A percentile compares a stretch with the other conserved stretches of the same genome.
phyloP scores from a whole-genome alignment of 805 yeast species.

The Candida incommunis region DNA sequence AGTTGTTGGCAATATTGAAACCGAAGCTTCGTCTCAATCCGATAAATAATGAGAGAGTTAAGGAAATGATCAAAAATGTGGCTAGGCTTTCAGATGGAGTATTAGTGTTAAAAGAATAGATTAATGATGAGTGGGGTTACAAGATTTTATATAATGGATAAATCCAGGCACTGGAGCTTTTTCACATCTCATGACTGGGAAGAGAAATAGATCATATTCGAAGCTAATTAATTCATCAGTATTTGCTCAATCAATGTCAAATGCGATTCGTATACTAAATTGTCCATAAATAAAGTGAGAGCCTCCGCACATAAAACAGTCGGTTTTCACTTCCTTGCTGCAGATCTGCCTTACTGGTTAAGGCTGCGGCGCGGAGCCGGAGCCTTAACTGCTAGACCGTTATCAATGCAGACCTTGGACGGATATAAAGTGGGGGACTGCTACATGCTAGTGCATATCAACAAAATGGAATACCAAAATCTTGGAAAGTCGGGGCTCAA shows the following conservation, averaged over 20 bases:
- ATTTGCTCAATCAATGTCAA: background rate
- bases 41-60: constrained; percentile 48
- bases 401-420: no score
- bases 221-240: no score
- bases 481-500: constrained; percentile 26
- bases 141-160: background rate
- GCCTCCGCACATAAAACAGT: background rate
- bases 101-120: constrained; percentile 11
- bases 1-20: constrained; percentile 45
- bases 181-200: no score
- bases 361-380: no score
- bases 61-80: constrained; percentile 39
- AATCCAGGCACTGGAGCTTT: background rate
- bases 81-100: constrained; percentile 38
- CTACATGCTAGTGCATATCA: no score
- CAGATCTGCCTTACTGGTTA: no score
- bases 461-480: constrained; percentile 1
- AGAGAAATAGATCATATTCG: no score
- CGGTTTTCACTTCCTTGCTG: no score
- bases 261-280: background rate
- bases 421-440: no score
- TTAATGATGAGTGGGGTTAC: background rate
- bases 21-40: constrained; percentile 49
- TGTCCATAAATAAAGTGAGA: background rate
- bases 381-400: no score